Conservation (phyloP, 1,284 basidiomycete species). For the Ganoderma resinaceum region DNA sequence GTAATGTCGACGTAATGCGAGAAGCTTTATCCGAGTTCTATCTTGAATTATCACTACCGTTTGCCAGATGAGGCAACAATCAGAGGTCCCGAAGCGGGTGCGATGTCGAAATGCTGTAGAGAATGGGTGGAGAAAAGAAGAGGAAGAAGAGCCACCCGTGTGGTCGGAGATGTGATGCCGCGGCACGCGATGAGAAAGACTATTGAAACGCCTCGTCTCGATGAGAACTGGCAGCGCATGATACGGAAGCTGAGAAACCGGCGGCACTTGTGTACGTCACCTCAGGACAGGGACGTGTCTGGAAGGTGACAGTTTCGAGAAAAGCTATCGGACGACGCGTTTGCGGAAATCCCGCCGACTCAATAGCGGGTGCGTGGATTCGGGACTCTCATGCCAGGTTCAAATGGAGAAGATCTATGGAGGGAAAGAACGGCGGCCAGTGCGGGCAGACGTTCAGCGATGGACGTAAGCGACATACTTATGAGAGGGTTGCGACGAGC, state of each 20-base stretch:
- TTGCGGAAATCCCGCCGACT: conserved; percentile 2
- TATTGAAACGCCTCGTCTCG: neutral
- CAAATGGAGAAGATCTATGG: neutral
- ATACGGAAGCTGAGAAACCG: conserved; percentile 1
- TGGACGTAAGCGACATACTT: conserved; percentile 6
- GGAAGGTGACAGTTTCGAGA: conserved; percentile 1
- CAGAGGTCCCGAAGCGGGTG: neutral
- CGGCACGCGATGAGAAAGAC: neutral
- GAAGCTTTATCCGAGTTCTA: neutral
- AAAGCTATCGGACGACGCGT: neutral
- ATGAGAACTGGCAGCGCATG: conserved; percentile 2
- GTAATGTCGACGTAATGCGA: neutral
- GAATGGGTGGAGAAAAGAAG: conserved; percentile 6
- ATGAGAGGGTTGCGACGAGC: neutral
- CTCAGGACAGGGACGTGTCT: neutral
- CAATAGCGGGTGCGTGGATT: neutral
- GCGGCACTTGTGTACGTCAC: conserved; percentile 5
- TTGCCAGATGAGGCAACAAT: neutral
- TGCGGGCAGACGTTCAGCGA: neutral
- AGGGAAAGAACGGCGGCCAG: neutral
- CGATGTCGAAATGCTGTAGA: neutral
- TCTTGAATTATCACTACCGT: neutral
- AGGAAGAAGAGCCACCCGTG: neutral
- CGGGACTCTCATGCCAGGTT: neutral
- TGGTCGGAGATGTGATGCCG: neutral